Percentiles rank a stretch among this genome's conserved stretches.
Evolutionary conservation across 768 basidiomycete species (phyloP).

Genomic region (Pisolithus albus): DNA sequence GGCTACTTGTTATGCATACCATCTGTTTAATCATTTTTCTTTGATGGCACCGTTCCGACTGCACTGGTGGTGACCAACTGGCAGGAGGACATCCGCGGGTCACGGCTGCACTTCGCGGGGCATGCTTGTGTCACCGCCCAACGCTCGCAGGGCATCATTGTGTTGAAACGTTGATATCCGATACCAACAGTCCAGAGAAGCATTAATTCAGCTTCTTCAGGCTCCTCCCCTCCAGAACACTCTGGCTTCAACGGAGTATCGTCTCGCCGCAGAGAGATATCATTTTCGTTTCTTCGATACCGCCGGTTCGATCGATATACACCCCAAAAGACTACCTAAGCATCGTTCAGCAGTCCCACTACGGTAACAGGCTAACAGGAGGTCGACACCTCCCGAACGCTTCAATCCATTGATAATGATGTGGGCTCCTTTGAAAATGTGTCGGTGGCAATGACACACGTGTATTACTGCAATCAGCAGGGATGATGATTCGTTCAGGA

Average conservation of each 20-base stretch:
- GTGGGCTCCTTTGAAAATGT: slow-evolving; percentile 24
- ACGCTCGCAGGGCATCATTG: neutral
- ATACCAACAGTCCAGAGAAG: neutral
- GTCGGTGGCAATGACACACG: slow-evolving; percentile 31
- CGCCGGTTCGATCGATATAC: slow-evolving; percentile 25
- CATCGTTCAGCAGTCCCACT: too few species aligned
- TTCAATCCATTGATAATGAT: slow-evolving; percentile 24
- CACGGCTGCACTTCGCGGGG: slow-evolving; percentile 19
- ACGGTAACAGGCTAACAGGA: slow-evolving; percentile 34
- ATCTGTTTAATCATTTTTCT: slow-evolving; percentile 29
- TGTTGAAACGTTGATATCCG: neutral
- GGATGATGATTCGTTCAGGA: too few species aligned
- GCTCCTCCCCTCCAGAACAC: slow-evolving; percentile 15
- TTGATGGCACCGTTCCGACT: slow-evolving; percentile 25
- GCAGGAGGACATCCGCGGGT: slow-evolving; percentile 24
- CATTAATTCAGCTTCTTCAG: neutral
- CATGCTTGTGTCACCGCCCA: slow-evolving; percentile 30
- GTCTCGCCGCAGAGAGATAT: slow-evolving; percentile 12
- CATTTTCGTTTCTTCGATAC: slow-evolving; percentile 29
- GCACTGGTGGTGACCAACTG: slow-evolving; percentile 25
- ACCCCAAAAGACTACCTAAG: slow-evolving; percentile 11
- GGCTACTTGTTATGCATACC: slow-evolving; percentile 2
- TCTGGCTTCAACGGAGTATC: slow-evolving; percentile 20
- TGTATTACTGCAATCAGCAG: slow-evolving; percentile 18
- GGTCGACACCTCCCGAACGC: slow-evolving; percentile 28